Conservation (phyloP, 1,284 basidiomycete genomes). For the Apiotrichum laibachii region DNA sequence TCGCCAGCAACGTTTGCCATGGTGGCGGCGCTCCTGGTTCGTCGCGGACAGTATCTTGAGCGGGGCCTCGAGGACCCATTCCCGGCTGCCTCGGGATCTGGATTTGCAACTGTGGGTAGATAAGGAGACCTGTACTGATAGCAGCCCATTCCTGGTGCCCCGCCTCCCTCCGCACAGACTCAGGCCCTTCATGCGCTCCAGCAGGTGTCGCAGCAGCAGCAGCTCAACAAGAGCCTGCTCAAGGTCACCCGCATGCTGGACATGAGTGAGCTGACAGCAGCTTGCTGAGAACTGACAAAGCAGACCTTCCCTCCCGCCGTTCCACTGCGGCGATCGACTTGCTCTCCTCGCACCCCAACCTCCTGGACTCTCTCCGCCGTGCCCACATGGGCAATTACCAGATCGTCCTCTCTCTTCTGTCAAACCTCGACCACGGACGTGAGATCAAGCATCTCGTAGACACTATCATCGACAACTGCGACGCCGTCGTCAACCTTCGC, state of each 20-base stretch:
- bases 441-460: conserved; percentile 83
- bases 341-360: conserved; percentile 70
- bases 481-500: conserved; percentile 83
- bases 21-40: conserved; percentile 85
- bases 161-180: conserved; percentile 23
- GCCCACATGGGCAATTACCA: conserved; percentile 88
- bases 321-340: conserved; percentile 72
- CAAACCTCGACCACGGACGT: conserved; percentile 78
- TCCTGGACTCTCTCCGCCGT: conserved; percentile 80
- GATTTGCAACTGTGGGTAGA: conserved; percentile 42
- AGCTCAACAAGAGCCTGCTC: conserved; percentile 74
- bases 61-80: conserved; percentile 75
- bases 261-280: conserved; percentile 31
- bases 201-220: conserved; percentile 78
- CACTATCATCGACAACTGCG: conserved; percentile 80
- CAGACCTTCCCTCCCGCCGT: conserved; percentile 49
- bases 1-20: conserved; percentile 82
- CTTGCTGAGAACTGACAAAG: not conserved
- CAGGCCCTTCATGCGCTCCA: conserved; percentile 51
- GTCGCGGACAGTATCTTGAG: conserved; percentile 80
- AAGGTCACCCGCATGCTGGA: conserved; percentile 81
- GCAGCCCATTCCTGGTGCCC: conserved; percentile 5
- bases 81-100: conserved; percentile 37
- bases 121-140: conserved; percentile 4
- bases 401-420: conserved; percentile 80